Percentiles rank a stretch among this genome's conserved stretches.
phyloP scores from a whole-genome alignment of 768 basidiomycete genomes.

The Amanita pseudoporphyria region DNA sequence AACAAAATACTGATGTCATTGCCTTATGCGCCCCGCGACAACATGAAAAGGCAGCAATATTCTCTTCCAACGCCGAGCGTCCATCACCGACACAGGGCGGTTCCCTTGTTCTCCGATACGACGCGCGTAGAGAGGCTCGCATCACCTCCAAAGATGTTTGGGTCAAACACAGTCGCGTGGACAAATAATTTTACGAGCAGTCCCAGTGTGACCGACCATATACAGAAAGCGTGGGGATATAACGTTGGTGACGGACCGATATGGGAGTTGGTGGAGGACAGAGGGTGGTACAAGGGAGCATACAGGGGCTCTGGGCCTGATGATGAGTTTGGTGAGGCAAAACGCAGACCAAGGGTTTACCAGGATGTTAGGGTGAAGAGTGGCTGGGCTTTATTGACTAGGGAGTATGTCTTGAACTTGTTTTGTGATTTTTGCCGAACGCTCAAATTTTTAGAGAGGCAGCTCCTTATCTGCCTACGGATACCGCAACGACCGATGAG shows the following conservation, averaged over 20 bases:
- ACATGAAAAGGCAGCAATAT: slow-evolving; percentile 43
- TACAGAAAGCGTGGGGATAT: slow-evolving; percentile 63
- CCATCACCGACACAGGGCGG: slow-evolving; percentile 65
- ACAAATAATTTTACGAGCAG: slow-evolving; percentile 52
- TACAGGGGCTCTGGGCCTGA: slow-evolving; percentile 20
- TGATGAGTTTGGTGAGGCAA: slow-evolving; percentile 34
- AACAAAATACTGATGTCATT: background rate
- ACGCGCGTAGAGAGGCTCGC: slow-evolving; percentile 53
- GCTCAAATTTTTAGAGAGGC: slow-evolving; percentile 35
- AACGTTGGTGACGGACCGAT: slow-evolving; percentile 69
- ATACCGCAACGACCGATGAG: slow-evolving; percentile 38
- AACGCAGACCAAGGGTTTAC: slow-evolving; percentile 53
- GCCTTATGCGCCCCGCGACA: slow-evolving; percentile 16
- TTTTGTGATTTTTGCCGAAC: slow-evolving; percentile 8
- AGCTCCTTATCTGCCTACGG: slow-evolving; percentile 48
- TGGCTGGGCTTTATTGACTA: slow-evolving; percentile 35
- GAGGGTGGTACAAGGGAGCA: slow-evolving; percentile 66
- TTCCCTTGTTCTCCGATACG: slow-evolving; percentile 45
- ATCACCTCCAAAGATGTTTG: slow-evolving; percentile 41
- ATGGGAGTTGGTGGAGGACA: slow-evolving; percentile 73
- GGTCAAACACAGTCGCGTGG: slow-evolving; percentile 24
- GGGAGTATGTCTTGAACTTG: slow-evolving; percentile 31
- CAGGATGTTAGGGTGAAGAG: slow-evolving; percentile 28
- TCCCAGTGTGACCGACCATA: slow-evolving; percentile 38
- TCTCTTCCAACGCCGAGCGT: slow-evolving; percentile 53